Conservation (phyloP, 805 yeast genomes). For the Myxozyma neglecta region DNA sequence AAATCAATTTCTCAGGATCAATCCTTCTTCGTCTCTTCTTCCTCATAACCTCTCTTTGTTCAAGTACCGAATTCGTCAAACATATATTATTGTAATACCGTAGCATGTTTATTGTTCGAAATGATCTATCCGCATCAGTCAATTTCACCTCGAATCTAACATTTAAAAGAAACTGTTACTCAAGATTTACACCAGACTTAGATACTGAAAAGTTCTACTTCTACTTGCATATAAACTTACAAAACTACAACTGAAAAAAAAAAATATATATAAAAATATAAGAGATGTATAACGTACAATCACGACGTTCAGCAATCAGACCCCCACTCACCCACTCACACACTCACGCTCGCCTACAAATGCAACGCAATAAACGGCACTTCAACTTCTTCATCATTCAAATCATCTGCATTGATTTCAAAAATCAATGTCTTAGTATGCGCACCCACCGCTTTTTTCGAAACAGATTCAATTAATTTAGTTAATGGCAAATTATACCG, state of each 20-base stretch:
- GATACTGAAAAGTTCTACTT: no score
- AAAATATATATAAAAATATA: no score
- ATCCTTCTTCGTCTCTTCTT: slow-evolving; percentile 68
- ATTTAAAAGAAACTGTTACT: no score
- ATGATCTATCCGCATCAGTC: no score
- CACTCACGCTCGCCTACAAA: background rate
- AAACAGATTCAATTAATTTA: slow-evolving; percentile 75
- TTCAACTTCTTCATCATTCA: slow-evolving; percentile 84
- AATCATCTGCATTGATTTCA: slow-evolving; percentile 90
- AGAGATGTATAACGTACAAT: no score
- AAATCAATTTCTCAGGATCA: slow-evolving; percentile 67
- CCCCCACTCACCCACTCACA: no score
- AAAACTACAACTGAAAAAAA: no score
- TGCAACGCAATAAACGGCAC: slow-evolving; percentile 71
- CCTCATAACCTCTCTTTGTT: slow-evolving; percentile 67
- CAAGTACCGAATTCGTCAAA: slow-evolving; percentile 77
- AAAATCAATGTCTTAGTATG: slow-evolving; percentile 77
- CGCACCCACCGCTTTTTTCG: slow-evolving; percentile 74
- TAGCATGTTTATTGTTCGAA: slow-evolving; percentile 85
- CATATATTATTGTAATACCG: slow-evolving; percentile 85
- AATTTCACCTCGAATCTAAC: no score
- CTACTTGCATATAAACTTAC: no score
- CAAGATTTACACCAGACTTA: no score
- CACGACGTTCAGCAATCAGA: no score
- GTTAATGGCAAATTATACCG: slow-evolving; percentile 59